phyloP scores from a whole-genome alignment of 768 basidiomycete genomes.

The Trametes cubensis region DNA sequence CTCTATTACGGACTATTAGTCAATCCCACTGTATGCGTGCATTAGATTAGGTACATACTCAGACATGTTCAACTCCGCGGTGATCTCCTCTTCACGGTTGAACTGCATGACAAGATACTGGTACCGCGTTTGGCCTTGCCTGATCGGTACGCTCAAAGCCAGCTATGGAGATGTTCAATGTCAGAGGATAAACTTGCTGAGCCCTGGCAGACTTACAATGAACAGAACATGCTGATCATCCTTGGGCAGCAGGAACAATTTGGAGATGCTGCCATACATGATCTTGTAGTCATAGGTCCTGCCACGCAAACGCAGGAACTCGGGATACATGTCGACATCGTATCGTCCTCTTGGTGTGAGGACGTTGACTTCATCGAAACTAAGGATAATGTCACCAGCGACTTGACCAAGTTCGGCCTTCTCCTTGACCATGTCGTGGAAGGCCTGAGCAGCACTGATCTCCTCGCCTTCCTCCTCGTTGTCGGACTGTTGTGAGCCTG shows the following conservation, averaged over 20 bases:
- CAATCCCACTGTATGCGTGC: not conserved
- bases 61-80: constrained; percentile 89
- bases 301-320: constrained; percentile 92
- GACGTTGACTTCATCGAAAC: constrained; percentile 94
- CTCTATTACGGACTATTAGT: constrained; percentile 45
- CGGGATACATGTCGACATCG: constrained; percentile 97
- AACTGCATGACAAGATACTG: constrained; percentile 99
- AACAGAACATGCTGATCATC: constrained; percentile 96
- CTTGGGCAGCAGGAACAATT: constrained; percentile 91
- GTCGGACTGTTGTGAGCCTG: constrained; percentile 73
- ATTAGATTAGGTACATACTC: constrained; percentile 61
- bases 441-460: constrained; percentile 90
- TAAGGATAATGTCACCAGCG: constrained; percentile 87
- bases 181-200: not conserved
- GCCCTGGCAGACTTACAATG: constrained; percentile 55
- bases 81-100: constrained; percentile 95
- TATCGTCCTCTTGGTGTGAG: constrained; percentile 95
- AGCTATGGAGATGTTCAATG: constrained; percentile 51
- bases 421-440: constrained; percentile 96
- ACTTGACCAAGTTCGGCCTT: constrained; percentile 93
- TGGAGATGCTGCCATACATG: constrained; percentile 82
- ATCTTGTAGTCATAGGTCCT: constrained; percentile 99
- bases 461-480: constrained; percentile 66
- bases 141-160: constrained; percentile 88
- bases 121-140: constrained; percentile 97